These are phyloP conservation scores for Phylloporus sp. DNA, from an alignment of 768 basidiomycete species.

Conservation along the genomic window DNA sequence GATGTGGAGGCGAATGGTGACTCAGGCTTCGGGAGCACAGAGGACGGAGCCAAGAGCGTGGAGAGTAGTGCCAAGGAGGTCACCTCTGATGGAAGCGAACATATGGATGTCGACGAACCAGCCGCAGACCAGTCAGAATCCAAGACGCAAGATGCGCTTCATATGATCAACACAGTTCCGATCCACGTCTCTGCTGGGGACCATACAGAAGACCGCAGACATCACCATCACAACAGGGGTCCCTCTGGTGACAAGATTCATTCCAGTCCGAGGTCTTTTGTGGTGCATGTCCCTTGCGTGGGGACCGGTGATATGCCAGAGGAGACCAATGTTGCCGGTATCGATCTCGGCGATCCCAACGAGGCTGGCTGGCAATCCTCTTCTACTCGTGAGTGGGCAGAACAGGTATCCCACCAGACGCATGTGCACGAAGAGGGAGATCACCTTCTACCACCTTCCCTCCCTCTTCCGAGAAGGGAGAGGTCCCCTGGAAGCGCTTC, in stretches of 20 bases:
- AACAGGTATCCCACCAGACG: constrained; percentile 37
- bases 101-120: constrained; percentile 28
- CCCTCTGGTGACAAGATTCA: constrained; percentile 3
- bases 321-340: constrained; percentile 12
- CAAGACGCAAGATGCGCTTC: constrained; percentile 1
- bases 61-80: constrained; percentile 3
- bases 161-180: constrained; percentile 21
- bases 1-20: constrained; percentile 4
- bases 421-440: constrained; percentile 6
- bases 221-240: constrained; percentile 1
- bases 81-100: constrained; percentile 7
- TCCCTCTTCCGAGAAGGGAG: constrained; percentile 12
- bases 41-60: constrained; percentile 2
- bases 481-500: constrained; percentile 25
- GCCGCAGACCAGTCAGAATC: background rate
- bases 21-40: constrained; percentile 5
- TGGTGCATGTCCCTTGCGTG: constrained; percentile 29
- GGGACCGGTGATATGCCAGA: constrained; percentile 11
- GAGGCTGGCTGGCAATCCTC: constrained; percentile 21
- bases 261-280: constrained; percentile 22
- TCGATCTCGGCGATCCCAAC: constrained; percentile 18
- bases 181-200: constrained; percentile 30
- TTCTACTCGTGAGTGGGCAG: constrained; percentile 46
- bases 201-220: constrained; percentile 16
- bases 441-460: constrained; percentile 1